These are phyloP conservation scores for Apiospora saccharicola DNA, from an alignment of 2,329 filamentous ascomycete genomes.

Conservation along the genomic window DNA sequence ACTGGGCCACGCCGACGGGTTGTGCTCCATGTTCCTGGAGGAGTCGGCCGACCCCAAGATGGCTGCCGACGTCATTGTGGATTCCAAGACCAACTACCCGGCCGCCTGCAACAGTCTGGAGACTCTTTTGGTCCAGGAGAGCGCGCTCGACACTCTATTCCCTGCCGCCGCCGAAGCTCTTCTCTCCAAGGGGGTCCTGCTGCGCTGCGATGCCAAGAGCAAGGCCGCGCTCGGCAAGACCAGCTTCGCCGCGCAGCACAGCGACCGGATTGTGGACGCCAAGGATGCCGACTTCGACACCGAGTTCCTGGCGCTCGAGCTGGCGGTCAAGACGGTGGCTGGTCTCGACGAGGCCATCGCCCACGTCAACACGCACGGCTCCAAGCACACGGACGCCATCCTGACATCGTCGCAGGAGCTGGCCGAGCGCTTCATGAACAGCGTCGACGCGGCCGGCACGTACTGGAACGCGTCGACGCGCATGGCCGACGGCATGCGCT, in stretches of 20 bases:
- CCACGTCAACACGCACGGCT: slow-evolving; percentile 93
- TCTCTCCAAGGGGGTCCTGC: slow-evolving; percentile 76
- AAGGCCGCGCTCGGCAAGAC: slow-evolving; percentile 66
- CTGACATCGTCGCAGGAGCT: slow-evolving; percentile 72
- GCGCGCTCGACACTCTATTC: slow-evolving; percentile 71
- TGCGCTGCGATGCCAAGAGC: slow-evolving; percentile 79
- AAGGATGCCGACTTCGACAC: slow-evolving; percentile 79
- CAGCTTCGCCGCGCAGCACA: neutral
- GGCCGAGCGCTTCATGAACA: slow-evolving; percentile 84
- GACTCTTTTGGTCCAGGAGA: slow-evolving; percentile 83
- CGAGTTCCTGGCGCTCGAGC: slow-evolving; percentile 84
- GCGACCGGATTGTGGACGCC: slow-evolving; percentile 65
- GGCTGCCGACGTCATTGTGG: slow-evolving; percentile 79
- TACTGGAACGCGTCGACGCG: slow-evolving; percentile 98
- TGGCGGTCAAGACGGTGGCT: slow-evolving; percentile 83
- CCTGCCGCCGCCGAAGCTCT: slow-evolving; percentile 78
- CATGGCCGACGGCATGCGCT: slow-evolving; percentile 95
- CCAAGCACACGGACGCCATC: slow-evolving; percentile 93
- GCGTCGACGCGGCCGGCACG: slow-evolving; percentile 87
- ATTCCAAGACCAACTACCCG: slow-evolving; percentile 93
- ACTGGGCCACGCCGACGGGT: slow-evolving; percentile 92
- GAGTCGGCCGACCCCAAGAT: slow-evolving; percentile 75
- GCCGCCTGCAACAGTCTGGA: slow-evolving; percentile 97
- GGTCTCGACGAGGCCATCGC: slow-evolving; percentile 74
- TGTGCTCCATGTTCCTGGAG: slow-evolving; percentile 88